Evolutionary conservation across 179 eudicot species (phyloP), one percentile per base, ranked within the genome.

Genomic region (Monotropa hypopitys): DNA sequence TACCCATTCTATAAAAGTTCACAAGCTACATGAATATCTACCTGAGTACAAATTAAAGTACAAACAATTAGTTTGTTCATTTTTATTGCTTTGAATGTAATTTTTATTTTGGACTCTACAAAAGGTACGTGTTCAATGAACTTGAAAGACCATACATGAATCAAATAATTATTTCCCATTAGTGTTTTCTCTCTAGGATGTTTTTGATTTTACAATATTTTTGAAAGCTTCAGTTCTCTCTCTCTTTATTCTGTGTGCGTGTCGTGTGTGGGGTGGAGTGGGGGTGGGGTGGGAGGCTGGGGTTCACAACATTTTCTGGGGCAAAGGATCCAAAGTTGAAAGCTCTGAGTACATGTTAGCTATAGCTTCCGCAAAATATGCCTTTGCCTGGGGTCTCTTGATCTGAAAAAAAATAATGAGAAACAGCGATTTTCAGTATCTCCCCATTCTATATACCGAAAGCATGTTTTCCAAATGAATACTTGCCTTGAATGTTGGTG

Each of bases 371-470:
- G 87, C 88, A 77, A 88, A 91, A 85, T 91, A 91, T 61, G 84
- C 89, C 85, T 85, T 88, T 40, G 97, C 97, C 84, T 90, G 97
- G 56, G 97, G 97, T 83, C 97, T 88, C 85, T 90, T 91, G 67
- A 91, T 43, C 94, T 91, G 89, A n/a, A 7, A 57, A 50, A 40
- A 15, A 13, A 13, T 1, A 53, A 53, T 54, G 6, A 38, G 12
- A 45, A 6, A 35, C 11, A 1, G 62, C 28, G 12, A 45, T 78
- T 67, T 63, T 47, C 49, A 59, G 57, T 23, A 5, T 16, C 12
- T 38, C 53, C 30, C 7, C 50, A 75, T 20, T 47, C 49, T 7
- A 26, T 18, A 16, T 40, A 43, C 23, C 15, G 15, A 47, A 15
- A 7, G 28, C 26, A 20, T 12, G 1, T 18, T 66, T 33, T 66